Conservation (phyloP, 169 alveolate genomes). For the Eimeria falciformis region DNA sequence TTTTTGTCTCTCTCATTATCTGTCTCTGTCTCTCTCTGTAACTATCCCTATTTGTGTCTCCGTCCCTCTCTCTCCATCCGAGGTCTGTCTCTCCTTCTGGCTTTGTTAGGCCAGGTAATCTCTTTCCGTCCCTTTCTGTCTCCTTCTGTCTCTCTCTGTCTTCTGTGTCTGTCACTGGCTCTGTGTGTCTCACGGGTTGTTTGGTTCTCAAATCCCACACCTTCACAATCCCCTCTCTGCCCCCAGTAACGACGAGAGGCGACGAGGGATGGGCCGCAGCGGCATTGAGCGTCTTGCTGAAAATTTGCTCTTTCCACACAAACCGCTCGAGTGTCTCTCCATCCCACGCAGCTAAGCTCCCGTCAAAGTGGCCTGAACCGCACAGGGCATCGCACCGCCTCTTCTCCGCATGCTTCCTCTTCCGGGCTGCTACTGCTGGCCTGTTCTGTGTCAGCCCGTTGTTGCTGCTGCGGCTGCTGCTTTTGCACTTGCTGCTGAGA, state of each 20-base stretch:
- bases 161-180: not conserved
- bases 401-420: too few relatives aligned
- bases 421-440: too few relatives aligned
- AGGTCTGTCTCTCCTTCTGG: too few relatives aligned
- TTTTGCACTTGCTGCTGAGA: too few relatives aligned
- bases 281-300: not conserved
- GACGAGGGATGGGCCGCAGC: not conserved
- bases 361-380: not conserved
- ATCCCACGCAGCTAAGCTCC: not conserved
- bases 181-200: not conserved
- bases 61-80: not conserved
- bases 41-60: not conserved
- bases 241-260: not conserved
- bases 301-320: not conserved
- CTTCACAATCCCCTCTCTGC: not conserved
- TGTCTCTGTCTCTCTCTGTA: not conserved
- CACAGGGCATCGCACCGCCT: too few relatives aligned
- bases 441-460: too few relatives aligned
- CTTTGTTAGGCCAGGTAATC: too few relatives aligned
- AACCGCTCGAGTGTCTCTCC: not conserved
- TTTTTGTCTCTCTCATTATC: not conserved
- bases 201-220: slow-evolving; percentile 18
- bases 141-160: not conserved
- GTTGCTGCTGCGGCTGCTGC: not conserved
- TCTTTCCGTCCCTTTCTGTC: not conserved